A percentile compares a stretch with the other conserved stretches of the same genome.
phyloP scores from a whole-genome alignment of 2,329 filamentous ascomycete genomes.

The Apiospora marii region DNA sequence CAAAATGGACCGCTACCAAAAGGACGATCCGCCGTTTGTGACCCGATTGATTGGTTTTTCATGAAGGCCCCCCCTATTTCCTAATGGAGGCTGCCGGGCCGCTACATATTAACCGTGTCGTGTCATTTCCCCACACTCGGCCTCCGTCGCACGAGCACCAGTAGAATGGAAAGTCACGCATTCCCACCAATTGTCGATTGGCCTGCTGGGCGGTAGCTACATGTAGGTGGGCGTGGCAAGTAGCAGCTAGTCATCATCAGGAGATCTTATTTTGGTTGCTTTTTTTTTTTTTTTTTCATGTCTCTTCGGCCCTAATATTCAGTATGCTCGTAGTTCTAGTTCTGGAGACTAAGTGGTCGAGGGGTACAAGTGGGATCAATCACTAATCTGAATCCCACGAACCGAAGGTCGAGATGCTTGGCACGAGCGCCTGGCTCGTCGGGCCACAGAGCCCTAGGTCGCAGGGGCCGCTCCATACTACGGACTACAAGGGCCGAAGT shows the following conservation, averaged over 20 bases:
- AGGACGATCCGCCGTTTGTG: background rate
- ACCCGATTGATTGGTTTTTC: background rate
- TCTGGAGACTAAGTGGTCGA: background rate
- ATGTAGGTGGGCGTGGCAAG: too few species aligned
- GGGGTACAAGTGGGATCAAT: background rate
- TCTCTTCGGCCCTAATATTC: too few species aligned
- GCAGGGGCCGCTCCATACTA: background rate
- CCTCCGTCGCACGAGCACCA: background rate
- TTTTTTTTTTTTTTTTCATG: too few species aligned
- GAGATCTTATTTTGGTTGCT: too few species aligned
- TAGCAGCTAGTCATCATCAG: background rate
- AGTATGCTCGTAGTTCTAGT: too few species aligned
- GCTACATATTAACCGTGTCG: background rate
- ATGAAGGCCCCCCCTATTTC: background rate
- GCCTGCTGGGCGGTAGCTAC: background rate
- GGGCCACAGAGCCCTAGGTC: background rate
- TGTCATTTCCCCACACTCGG: conserved; percentile 9
- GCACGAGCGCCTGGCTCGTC: background rate
- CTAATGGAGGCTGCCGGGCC: conserved; percentile 11
- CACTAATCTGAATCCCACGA: background rate
- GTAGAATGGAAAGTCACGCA: background rate
- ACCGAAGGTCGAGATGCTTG: conserved; percentile 10
- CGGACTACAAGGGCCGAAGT: background rate
- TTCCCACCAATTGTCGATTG: background rate
- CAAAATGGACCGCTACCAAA: background rate